Evolutionary conservation across 169 alveolate genomes (phyloP), one percentile per base, ranked within the genome.

Genomic region (Theileria luwenshuni): DNA sequence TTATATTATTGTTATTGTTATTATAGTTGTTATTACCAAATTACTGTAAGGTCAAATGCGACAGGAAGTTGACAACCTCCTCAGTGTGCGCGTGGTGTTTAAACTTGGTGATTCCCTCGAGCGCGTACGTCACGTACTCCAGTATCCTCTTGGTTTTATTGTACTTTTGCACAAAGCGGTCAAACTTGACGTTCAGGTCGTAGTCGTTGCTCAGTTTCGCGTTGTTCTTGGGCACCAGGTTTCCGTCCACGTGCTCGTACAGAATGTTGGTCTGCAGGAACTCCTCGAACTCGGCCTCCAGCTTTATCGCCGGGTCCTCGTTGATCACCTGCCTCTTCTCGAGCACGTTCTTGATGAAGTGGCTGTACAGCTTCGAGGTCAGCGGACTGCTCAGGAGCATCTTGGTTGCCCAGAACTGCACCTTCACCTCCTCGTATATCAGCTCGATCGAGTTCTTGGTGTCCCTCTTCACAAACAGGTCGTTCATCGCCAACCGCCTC

Each of bases 391-490:
- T 74, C 43, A 92, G 90, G 33, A 92, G 88, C 95, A 90, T 92
- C 75, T 90, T 92, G 17, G 88, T 89, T 27, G 91, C 94, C 95
- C 95, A 92, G 85, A 92, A 92, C 71, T 92, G 95, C 32, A 92
- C 83, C 67, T 91, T 90, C 28, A 92, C 94, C 83, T 92, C 93
- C 76, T 88, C 93, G 45, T 88, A 87, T 6, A 88, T 88, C 45
- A 88, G 74, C 76, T 88, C 93, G 43, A 73, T 49, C 32, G 86
- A 76, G 33, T 90, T 81, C 84, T 76, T 84, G 15, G 93, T 83
- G 58, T 88, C 88, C 30, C 85, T 70, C 76, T 84, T 83, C 60
- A 79, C 90, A 58, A 83, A 83, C 25, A 87, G 54, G 54, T 88
- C 93, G n/a, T 84, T 79, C 84, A 88, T 77, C 30, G 91, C 86